Base-by-base conservation (phyloP, 805 yeast species). In the Wickerhamomyces hampshirensis region DNA sequence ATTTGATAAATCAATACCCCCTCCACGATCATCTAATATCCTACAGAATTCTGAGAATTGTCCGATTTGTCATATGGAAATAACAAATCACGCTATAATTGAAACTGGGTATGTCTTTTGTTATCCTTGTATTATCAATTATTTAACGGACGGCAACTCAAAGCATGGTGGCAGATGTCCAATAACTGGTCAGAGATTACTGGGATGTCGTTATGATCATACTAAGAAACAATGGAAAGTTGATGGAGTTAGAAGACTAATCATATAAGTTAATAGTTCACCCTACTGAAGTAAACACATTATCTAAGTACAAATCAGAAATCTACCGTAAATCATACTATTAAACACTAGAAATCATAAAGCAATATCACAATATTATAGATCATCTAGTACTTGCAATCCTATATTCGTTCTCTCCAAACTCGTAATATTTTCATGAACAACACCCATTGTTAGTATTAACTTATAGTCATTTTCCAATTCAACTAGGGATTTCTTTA, bases 21-120 rank as follows among this genome's bases (percentile, higher is more conserved):
- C 68, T 4, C 51, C 69, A 7, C 46, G 47, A 15, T 15, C 30
- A 11, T 15, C 32, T 2, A 10, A 30, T 18, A 27, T 43, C 26
- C 34, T 28, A 30, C 53, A 50, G 23, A 49, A 46, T 5, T 89
- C 51, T n/a, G 42, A 39, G 10, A 40, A 44, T 2, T 91, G 97
- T 59, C 85, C 89, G 1, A 54, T 91, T 11, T 91, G 98, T 53
- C 60, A 71, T 18, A 59, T 75, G 9, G 64, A 57, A 13, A 73
- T 88, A 11, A 73, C 72, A 23, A 87, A 85, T 49, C 96, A 96
- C 4, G 86, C 95, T 0, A 75, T 83, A 10, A 76, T 91, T 24
- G 98, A 89, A 55, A 87, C 98, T 0, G 98, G 98, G 0, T 80
- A 77, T 44, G 95, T 87, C 0, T 84, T 82, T 48, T 88, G 96